phyloP scores from a whole-genome alignment of 495 filamentous ascomycete species.

The Choiromyces venosus region DNA sequence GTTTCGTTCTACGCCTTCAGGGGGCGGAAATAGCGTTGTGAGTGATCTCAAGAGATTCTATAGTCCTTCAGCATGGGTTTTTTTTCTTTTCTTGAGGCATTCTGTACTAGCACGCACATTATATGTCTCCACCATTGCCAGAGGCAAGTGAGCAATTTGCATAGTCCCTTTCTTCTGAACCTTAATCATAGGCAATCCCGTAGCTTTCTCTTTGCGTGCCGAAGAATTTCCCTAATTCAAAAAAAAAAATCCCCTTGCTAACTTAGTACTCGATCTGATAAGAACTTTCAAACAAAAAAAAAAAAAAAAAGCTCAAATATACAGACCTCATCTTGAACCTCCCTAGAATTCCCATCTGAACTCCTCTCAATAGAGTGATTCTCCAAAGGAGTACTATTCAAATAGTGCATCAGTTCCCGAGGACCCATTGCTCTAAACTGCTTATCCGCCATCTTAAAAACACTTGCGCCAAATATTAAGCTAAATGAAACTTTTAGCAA shows the following conservation, averaged over 20 bases:
- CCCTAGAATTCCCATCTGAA: not conserved
- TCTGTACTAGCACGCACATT: conserved; percentile 10
- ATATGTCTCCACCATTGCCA: conserved; percentile 23
- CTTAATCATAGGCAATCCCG: conserved; percentile 8
- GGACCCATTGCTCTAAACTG: not conserved
- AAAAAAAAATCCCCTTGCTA: not conserved
- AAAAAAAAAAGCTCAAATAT: not conserved
- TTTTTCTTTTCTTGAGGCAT: conserved; percentile 3
- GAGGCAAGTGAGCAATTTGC: conserved; percentile 9
- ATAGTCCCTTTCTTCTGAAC: conserved; percentile 28
- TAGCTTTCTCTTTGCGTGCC: not conserved
- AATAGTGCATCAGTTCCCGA: not conserved
- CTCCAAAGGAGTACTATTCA: not conserved
- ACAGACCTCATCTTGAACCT: not conserved
- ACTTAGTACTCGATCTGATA: not conserved
- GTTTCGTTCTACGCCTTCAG: conserved; percentile 5
- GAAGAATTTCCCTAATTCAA: not conserved
- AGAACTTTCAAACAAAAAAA: not conserved
- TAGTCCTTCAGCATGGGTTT: not conserved
- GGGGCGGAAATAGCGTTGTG: not conserved
- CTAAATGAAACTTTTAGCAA: not conserved
- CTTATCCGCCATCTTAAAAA: not conserved
- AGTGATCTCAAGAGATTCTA: conserved; percentile 15
- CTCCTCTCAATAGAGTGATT: not conserved
- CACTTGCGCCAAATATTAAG: not conserved